Evolutionary conservation across 306 rosid genomes (phyloP).

Genomic region (Prunus fruticosa): DNA sequence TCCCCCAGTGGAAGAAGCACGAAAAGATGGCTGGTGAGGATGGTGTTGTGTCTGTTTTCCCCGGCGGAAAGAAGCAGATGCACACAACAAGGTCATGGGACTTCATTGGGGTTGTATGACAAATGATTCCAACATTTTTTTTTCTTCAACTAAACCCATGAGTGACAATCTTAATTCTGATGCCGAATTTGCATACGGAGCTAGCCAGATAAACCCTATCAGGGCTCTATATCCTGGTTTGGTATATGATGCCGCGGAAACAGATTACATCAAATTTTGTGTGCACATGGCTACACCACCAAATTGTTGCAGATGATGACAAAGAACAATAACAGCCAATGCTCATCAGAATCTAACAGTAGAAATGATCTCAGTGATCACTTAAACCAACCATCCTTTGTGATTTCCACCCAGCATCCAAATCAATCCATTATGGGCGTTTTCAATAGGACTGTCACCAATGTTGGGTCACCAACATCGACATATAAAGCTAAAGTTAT

Average conservation of each 20-base stretch:
- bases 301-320: neutral
- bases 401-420: conserved; percentile 11
- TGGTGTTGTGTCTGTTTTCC: too few relatives aligned
- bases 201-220: conserved; percentile 38
- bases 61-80: too few relatives aligned
- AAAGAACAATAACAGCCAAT: too few relatives aligned
- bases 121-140: too few relatives aligned
- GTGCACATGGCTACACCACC: conserved; percentile 43
- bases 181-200: conserved; percentile 44
- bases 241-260: conserved; percentile 34
- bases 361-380: conserved; percentile 19
- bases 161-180: conserved; percentile 1
- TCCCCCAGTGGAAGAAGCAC: conserved; percentile 30
- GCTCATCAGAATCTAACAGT: neutral
- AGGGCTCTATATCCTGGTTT: conserved; percentile 44
- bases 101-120: conserved; percentile 9
- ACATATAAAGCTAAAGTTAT: conserved; percentile 32
- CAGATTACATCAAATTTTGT: conserved; percentile 35
- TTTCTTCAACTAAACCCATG: conserved; percentile 30
- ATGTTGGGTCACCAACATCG: conserved; percentile 37
- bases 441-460: conserved; percentile 31
- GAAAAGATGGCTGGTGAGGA: conserved; percentile 33
- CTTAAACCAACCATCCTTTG: conserved; percentile 53
- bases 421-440: conserved; percentile 9
- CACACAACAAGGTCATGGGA: too few relatives aligned